phyloP scores from a whole-genome alignment of 345 rosid genomes.

The Mercurialis annua region DNA sequence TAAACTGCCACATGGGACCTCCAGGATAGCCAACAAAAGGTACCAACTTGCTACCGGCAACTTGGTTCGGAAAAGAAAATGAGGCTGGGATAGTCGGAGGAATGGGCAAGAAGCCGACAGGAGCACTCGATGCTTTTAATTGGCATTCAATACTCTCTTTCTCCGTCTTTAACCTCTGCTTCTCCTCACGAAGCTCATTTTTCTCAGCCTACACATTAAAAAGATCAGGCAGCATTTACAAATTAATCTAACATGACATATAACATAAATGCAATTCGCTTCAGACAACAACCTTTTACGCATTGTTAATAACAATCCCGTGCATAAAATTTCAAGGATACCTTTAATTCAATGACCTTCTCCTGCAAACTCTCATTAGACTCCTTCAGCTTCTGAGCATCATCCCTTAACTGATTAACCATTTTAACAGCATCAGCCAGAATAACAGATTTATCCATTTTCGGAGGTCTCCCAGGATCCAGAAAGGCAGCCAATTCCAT shows the following conservation, averaged over 20 bases:
- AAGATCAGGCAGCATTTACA: not conserved
- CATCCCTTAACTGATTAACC: constrained; percentile 30
- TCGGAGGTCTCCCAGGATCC: constrained; percentile 37
- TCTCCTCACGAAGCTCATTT: constrained; percentile 31
- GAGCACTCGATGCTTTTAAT: constrained; percentile 10
- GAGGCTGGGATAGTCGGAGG: constrained; percentile 13
- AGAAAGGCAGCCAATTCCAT: constrained; percentile 33
- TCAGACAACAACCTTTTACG: not conserved
- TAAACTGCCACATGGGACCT: constrained; percentile 28
- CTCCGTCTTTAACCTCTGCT: constrained; percentile 29
- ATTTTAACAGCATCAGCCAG: constrained; percentile 31
- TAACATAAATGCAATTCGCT: not conserved
- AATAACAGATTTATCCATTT: constrained; percentile 32
- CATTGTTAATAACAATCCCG: not conserved
- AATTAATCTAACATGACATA: not conserved
- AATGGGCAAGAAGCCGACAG: constrained; percentile 12
- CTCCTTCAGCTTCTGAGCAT: constrained; percentile 24
- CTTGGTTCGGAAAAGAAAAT: constrained; percentile 24
- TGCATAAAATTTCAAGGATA: not conserved
- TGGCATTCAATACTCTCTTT: constrained; percentile 25
- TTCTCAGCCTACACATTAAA: constrained; percentile 22
- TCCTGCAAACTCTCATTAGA: constrained; percentile 28
- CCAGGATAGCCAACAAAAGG: constrained; percentile 30
- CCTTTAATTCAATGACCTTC: constrained; percentile 39
- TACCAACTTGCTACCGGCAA: constrained; percentile 19